These are phyloP conservation scores for Phlebiopsis flavidoalba DNA, from an alignment of 768 basidiomycete species.

Conservation along the genomic window DNA sequence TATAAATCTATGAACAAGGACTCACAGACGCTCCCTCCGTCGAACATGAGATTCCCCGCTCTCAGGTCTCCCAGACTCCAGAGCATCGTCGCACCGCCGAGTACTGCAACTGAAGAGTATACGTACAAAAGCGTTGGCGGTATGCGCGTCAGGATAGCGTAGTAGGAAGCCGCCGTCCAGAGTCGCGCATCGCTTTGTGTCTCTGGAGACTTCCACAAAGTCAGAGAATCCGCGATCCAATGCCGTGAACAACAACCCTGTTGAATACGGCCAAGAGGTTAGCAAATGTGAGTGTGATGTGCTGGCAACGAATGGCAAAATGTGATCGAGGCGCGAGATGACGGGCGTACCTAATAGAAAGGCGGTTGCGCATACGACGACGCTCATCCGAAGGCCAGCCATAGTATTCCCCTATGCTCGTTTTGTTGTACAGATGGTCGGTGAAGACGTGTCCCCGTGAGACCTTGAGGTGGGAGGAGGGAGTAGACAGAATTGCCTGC, in stretches of 20 bases:
- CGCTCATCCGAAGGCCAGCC: slow-evolving; percentile 69
- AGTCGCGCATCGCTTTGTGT: slow-evolving; percentile 68
- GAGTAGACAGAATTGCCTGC: neutral
- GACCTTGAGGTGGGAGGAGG: slow-evolving; percentile 2
- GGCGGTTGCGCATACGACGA: slow-evolving; percentile 73
- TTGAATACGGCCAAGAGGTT: too few relatives aligned
- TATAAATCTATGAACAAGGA: slow-evolving; percentile 8
- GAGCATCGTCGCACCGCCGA: slow-evolving; percentile 64
- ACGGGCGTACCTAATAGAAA: slow-evolving; percentile 65
- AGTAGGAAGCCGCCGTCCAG: slow-evolving; percentile 80
- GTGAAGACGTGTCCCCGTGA: neutral
- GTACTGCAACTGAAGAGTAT: slow-evolving; percentile 46
- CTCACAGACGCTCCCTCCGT: slow-evolving; percentile 85
- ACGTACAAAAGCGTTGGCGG: slow-evolving; percentile 53
- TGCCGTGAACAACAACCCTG: slow-evolving; percentile 82
- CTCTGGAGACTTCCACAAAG: slow-evolving; percentile 82
- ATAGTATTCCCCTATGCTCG: slow-evolving; percentile 10
- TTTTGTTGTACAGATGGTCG: neutral
- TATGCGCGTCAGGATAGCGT: slow-evolving; percentile 68
- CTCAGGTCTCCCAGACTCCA: slow-evolving; percentile 75
- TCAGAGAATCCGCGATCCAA: slow-evolving; percentile 91
- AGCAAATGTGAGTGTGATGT: neutral
- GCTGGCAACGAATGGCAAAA: neutral
- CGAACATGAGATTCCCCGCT: slow-evolving; percentile 88
- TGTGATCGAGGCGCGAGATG: neutral